Evolutionary conservation across 495 filamentous ascomycete species (phyloP).

Genomic region (Xanthoparmelia taractica): DNA sequence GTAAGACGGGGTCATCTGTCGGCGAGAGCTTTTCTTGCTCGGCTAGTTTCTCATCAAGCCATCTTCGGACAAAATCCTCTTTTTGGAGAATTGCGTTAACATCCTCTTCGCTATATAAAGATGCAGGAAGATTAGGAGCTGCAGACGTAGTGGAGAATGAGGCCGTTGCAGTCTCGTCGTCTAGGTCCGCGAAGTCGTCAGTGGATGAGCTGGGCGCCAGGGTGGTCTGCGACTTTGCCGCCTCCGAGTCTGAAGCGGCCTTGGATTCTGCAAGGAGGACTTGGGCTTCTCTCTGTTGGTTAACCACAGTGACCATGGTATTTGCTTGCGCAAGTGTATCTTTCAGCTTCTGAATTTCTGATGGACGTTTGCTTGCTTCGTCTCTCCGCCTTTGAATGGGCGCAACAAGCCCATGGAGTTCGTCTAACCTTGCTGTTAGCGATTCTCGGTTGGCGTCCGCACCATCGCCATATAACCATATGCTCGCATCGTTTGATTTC

Average conservation of each 20-base stretch:
- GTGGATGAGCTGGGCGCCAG: constrained; percentile 35
- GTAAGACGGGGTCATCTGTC: constrained; percentile 55
- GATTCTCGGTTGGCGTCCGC: constrained; percentile 48
- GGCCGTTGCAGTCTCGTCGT: constrained; percentile 43
- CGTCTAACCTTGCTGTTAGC: constrained; percentile 42
- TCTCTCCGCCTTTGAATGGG: constrained; percentile 50
- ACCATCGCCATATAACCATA: constrained; percentile 89
- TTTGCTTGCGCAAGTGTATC: constrained; percentile 48
- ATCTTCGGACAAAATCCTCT: constrained; percentile 19
- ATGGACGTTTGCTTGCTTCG: constrained; percentile 53
- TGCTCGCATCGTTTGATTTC: constrained; percentile 58
- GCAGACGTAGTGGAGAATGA: constrained; percentile 33
- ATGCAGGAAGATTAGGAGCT: constrained; percentile 38
- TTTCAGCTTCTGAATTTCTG: constrained; percentile 48
- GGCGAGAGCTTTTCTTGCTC: constrained; percentile 42
- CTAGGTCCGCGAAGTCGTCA: constrained; percentile 55
- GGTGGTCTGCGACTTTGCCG: constrained; percentile 36
- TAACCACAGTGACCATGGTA: constrained; percentile 23
- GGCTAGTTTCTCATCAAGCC: constrained; percentile 25
- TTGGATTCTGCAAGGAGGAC: constrained; percentile 38
- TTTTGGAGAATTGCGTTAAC: constrained; percentile 35
- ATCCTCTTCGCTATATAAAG: constrained; percentile 54
- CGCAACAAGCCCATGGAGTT: constrained; percentile 55
- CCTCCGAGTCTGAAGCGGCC: constrained; percentile 38
- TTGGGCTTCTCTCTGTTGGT: constrained; percentile 22